Percentiles rank a stretch among this genome's conserved stretches.
Evolutionary conservation across 2,329 filamentous ascomycete species (phyloP).

Genomic region (Didymellaceae sp.): DNA sequence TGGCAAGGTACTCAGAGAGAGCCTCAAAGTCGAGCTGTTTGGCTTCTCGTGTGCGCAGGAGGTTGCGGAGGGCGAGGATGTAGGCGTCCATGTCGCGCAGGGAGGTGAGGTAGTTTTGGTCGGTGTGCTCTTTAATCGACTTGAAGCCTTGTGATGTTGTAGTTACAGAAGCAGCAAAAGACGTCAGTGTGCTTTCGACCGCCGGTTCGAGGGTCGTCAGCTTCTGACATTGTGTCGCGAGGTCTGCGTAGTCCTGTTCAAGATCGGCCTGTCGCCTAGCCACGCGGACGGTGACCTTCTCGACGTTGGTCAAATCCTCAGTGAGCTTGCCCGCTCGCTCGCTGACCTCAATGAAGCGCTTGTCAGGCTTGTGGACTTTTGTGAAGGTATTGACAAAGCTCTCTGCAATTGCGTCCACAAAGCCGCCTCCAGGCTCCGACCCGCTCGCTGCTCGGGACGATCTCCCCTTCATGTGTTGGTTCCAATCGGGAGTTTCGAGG

Average conservation of each 20-base stretch:
- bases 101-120: slow-evolving; percentile 93
- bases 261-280: slow-evolving; percentile 86
- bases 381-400: slow-evolving; percentile 97
- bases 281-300: slow-evolving; percentile 93
- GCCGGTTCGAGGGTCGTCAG: slow-evolving; percentile 88
- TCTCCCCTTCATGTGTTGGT: slow-evolving; percentile 87
- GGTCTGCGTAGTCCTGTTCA: slow-evolving; percentile 84
- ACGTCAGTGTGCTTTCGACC: slow-evolving; percentile 80
- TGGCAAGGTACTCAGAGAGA: slow-evolving; percentile 92
- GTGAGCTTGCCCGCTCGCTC: slow-evolving; percentile 91
- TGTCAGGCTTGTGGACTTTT: slow-evolving; percentile 94
- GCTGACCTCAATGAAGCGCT: slow-evolving; percentile 90
- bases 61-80: slow-evolving; percentile 80
- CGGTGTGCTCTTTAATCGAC: slow-evolving; percentile 85
- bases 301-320: slow-evolving; percentile 89
- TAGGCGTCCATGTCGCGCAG: slow-evolving; percentile 96
- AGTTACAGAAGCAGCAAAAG: slow-evolving; percentile 85
- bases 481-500: slow-evolving; percentile 94
- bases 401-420: slow-evolving; percentile 95
- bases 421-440: slow-evolving; percentile 62
- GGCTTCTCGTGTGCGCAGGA: slow-evolving; percentile 92
- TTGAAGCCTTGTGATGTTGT: slow-evolving; percentile 81
- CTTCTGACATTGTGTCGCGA: slow-evolving; percentile 93
- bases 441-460: slow-evolving; percentile 66
- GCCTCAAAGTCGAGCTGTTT: slow-evolving; percentile 98